Conservation (phyloP, 495 filamentous ascomycete species). For the Margaritispora aquatica region DNA sequence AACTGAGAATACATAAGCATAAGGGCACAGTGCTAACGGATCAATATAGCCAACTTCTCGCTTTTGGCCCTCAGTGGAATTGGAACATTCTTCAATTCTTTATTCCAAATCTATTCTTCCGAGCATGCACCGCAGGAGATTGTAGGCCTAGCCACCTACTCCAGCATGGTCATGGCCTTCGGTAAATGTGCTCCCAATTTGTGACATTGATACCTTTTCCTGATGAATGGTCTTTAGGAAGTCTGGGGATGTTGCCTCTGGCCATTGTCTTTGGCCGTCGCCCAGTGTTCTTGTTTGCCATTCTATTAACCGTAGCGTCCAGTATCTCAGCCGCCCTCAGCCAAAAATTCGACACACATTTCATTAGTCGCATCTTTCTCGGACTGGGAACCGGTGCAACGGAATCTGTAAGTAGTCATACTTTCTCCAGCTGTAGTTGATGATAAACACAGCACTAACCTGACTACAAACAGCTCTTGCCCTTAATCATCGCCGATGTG, state of each 20-base stretch:
- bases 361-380: constrained; percentile 28
- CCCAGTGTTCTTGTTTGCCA: constrained; percentile 25
- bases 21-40: too few species aligned
- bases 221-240: too few species aligned
- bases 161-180: too few species aligned
- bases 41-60: too few species aligned
- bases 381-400: constrained; percentile 32
- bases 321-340: constrained; percentile 27
- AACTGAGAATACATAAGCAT: too few species aligned
- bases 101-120: constrained; percentile 28
- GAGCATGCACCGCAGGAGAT: too few species aligned
- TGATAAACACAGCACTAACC: neutral
- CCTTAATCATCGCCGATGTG: constrained; percentile 30
- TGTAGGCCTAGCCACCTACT: too few species aligned
- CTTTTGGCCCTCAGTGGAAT: constrained; percentile 30
- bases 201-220: too few species aligned
- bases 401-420: constrained; percentile 25
- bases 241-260: constrained; percentile 34
- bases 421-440: too few species aligned
- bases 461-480: constrained; percentile 25
- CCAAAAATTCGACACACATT: constrained; percentile 18
- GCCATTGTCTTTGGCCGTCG: constrained; percentile 33
- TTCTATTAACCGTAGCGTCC: too few species aligned
- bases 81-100: constrained; percentile 27
- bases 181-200: too few species aligned